A percentile compares a stretch with the other conserved stretches of the same genome.
phyloP scores from a whole-genome alignment of 495 filamentous ascomycete species.

The Pseudomonodictys pantanalensis region DNA sequence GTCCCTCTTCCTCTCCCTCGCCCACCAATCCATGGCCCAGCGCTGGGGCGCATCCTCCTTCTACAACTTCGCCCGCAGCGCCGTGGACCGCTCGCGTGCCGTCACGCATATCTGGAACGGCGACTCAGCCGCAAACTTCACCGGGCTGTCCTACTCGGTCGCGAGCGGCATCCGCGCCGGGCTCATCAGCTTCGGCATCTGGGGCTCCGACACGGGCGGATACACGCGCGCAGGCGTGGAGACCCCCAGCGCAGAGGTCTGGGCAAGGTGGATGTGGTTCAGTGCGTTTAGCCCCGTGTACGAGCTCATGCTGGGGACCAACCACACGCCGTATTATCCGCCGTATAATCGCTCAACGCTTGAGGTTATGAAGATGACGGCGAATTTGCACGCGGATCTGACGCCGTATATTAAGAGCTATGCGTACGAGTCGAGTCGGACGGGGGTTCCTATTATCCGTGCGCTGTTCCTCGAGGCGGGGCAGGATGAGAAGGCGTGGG shows the following conservation, averaged over 20 bases:
- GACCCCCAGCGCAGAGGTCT: constrained; percentile 37
- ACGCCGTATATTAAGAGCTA: constrained; percentile 38
- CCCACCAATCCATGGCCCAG: constrained; percentile 35
- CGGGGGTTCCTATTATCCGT: constrained; percentile 37
- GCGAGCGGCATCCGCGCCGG: constrained; percentile 37
- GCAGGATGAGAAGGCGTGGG: constrained; percentile 25
- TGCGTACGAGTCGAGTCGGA: constrained; percentile 34
- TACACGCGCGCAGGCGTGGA: constrained; percentile 30
- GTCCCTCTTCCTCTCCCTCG: constrained; percentile 35
- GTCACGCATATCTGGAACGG: constrained; percentile 38
- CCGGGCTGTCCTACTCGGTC: constrained; percentile 36
- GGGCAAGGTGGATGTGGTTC: constrained; percentile 43
- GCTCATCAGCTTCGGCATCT: constrained; percentile 34
- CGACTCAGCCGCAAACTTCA: constrained; percentile 35
- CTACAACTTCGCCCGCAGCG: constrained; percentile 37
- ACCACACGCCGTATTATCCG: constrained; percentile 40
- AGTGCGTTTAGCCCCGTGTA: constrained; percentile 38
- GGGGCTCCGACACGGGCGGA: constrained; percentile 40
- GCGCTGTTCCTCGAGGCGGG: constrained; percentile 39
- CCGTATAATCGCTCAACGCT: constrained; percentile 34
- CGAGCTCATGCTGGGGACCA: constrained; percentile 41
- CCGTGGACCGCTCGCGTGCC: constrained; percentile 34
- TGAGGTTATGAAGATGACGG: constrained; percentile 33
- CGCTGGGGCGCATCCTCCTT: constrained; percentile 36
- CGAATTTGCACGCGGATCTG: constrained; percentile 35